These are phyloP conservation scores for Thielaviopsis punctulata DNA, from an alignment of 2,329 filamentous ascomycete genomes.

Conservation along the genomic window DNA sequence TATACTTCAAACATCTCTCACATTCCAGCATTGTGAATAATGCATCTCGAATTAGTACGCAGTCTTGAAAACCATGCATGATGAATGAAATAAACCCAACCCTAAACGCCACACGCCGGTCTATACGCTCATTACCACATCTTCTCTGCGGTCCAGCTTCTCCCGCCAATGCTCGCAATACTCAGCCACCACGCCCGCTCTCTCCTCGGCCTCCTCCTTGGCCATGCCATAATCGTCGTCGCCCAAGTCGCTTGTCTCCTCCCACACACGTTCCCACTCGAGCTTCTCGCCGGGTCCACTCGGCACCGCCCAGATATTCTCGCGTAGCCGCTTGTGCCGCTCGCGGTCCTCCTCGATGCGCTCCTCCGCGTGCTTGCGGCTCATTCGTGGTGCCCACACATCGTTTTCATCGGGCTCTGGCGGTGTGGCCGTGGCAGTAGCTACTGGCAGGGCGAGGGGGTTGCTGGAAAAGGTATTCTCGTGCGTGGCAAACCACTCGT, in stretches of 20 bases:
- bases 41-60: neutral
- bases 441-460: conserved; percentile 2
- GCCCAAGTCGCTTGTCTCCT: conserved; percentile 70
- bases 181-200: conserved; percentile 17
- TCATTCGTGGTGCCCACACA: conserved; percentile 25
- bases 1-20: conserved; percentile 11
- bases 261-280: conserved; percentile 71
- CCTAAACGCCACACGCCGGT: neutral
- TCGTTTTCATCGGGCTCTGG: conserved; percentile 13
- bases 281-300: conserved; percentile 37
- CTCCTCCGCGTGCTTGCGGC: conserved; percentile 85
- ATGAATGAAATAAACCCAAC: neutral
- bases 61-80: too few relatives aligned
- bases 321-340: conserved; percentile 75
- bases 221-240: conserved; percentile 71
- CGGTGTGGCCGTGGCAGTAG: conserved; percentile 18
- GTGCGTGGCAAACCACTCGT: conserved; percentile 65
- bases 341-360: conserved; percentile 94
- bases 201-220: conserved; percentile 50
- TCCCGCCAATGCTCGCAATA: conserved; percentile 13
- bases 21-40: neutral
- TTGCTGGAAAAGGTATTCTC: conserved; percentile 33
- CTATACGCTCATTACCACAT: neutral
- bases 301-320: conserved; percentile 83
- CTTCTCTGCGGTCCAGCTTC: neutral